Evolutionary conservation across 495 filamentous ascomycete species (phyloP), one percentile per base, ranked within the genome.

Genomic region (Cryomyces antarcticus): DNA sequence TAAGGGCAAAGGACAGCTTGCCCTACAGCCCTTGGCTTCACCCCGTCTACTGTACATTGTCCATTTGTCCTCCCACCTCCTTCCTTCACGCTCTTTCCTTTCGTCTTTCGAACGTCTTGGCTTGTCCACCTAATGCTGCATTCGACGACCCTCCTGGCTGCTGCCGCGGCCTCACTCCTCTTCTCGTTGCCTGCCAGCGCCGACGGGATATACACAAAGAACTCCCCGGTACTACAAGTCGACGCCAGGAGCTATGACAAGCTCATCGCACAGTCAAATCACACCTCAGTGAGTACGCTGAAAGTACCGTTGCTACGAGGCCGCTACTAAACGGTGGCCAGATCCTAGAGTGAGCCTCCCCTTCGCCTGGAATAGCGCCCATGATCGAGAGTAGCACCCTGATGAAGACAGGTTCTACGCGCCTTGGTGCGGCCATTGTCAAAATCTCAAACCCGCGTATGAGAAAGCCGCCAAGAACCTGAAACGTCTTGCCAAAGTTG

Each of bases 351-450:
- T 80, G 70, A 71, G 73, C 52, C 2, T 1, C 9, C 11, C 34
- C 17, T 24, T 24, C 17, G 17, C 17, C 17, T 24, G 1, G 1
- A 24, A 2, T 27, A 24, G 17, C 17, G 17, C 17, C 1, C 17
- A 24, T 24, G 17, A 24, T 24, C 17, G 17, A 24, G 17, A 24
- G 2, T 2, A 24, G 17, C 17, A 24, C 17, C 12, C 17, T 31
- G 17, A 44, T 1, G 7, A 44, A 2, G 1, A 6, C 58, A 86
- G 86, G 61, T 95, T 93, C 67, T 95, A 93, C 53, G 82, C 82
- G 6, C 85, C 82, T 31, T 93, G 82, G 92, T 95, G 89, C 51
- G 89, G 89, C 24, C 92, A 97, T 58, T 97, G 89, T 64, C 67
- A 93, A 58, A 94, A 79, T 60, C 77, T 99, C 49, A 85, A 94